Conservation (phyloP, 768 basidiomycete species). For the Pleurotus eryngii region DNA sequence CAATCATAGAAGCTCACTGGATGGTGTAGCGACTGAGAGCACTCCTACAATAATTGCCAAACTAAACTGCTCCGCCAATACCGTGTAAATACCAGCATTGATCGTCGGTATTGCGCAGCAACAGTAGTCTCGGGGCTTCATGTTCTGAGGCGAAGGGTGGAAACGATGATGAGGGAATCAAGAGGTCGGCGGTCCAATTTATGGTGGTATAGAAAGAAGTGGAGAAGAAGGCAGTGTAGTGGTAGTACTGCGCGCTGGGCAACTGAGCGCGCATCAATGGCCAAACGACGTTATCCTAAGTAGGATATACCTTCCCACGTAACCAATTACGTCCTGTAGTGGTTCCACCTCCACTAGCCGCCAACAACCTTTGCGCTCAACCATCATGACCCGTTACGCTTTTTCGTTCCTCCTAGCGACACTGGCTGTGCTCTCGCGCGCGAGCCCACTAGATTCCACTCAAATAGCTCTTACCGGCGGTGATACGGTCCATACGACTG, state of each 20-base stretch:
- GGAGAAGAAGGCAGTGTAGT: background rate
- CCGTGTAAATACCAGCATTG: slow-evolving; percentile 86
- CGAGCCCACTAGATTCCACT: slow-evolving; percentile 14
- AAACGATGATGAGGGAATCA: too few species aligned
- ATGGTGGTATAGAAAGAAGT: background rate
- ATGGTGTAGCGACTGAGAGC: slow-evolving; percentile 72
- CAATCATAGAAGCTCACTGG: slow-evolving; percentile 48
- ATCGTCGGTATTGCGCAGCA: slow-evolving; percentile 90
- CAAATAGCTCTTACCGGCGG: slow-evolving; percentile 24
- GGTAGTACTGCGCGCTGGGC: background rate
- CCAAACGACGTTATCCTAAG: background rate
- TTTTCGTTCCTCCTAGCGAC: slow-evolving; percentile 20
- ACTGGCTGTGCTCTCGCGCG: slow-evolving; percentile 12
- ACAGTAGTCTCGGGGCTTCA: slow-evolving; percentile 85
- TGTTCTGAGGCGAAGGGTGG: slow-evolving; percentile 27
- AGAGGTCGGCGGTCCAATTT: slow-evolving; percentile 7
- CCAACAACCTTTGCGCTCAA: slow-evolving; percentile 2
- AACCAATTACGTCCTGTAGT: background rate
- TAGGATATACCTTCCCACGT: background rate
- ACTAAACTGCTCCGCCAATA: slow-evolving; percentile 73
- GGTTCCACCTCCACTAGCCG: background rate
- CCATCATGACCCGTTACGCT: slow-evolving; percentile 15
- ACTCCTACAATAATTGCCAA: slow-evolving; percentile 66
- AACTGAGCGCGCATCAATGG: background rate
- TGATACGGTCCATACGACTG: slow-evolving; percentile 27